Evolutionary conservation across 2,329 filamentous ascomycete species (phyloP).

Genomic region (Hypoxylon sp.): DNA sequence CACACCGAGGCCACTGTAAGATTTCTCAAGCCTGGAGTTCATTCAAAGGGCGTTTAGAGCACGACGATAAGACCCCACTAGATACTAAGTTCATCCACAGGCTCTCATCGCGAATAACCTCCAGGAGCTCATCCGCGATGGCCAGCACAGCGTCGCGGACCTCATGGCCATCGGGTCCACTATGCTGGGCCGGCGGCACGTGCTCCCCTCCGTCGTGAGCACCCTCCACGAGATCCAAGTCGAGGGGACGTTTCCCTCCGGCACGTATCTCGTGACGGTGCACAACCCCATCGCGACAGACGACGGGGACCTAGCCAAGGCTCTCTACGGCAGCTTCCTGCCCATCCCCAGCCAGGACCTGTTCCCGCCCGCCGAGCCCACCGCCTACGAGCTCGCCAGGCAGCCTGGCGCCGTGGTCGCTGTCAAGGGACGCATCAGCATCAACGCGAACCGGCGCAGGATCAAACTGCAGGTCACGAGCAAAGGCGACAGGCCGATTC

Average conservation of each 20-base stretch:
- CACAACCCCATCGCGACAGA: constrained; percentile 89
- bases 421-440: constrained; percentile 72
- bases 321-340: constrained; percentile 91
- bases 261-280: constrained; percentile 94
- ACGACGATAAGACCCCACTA: not conserved
- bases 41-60: not conserved
- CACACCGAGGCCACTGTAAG: constrained; percentile 86
- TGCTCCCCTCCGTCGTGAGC: constrained; percentile 82
- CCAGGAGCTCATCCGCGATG: constrained; percentile 98
- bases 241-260: constrained; percentile 91
- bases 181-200: constrained; percentile 93
- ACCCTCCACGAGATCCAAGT: constrained; percentile 90
- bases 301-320: constrained; percentile 87
- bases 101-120: constrained; percentile 88
- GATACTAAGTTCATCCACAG: constrained; percentile 54
- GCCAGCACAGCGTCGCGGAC: constrained; percentile 89
- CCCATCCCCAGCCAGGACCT: constrained; percentile 77
- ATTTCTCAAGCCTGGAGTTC: constrained; percentile 2
- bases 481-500: constrained; percentile 89
- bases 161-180: constrained; percentile 92
- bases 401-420: constrained; percentile 86
- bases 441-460: constrained; percentile 82
- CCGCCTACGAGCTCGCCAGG: constrained; percentile 74
- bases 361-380: constrained; percentile 75
- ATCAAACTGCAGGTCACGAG: constrained; percentile 83